Base-by-base conservation (phyloP, 2,329 filamentous ascomycete species). In the Alternaria tenuissima region DNA sequence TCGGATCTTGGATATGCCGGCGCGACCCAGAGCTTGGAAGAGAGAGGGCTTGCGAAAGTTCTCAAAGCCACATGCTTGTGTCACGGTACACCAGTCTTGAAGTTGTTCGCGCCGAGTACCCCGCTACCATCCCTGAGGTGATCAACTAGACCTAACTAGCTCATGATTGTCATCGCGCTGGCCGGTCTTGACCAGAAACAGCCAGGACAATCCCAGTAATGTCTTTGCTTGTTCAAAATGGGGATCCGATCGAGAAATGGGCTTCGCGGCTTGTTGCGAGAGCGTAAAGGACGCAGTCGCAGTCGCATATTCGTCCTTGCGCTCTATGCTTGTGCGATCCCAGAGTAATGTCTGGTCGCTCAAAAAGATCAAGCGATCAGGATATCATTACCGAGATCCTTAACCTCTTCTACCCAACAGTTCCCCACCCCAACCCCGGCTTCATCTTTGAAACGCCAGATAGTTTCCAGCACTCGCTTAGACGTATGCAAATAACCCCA, bases 401-500 rank as follows among this genome's bases (percentile, higher is more conserved):
- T 74, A 5, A 78, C 71, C 36, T 77, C 72, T 34, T 69, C 68
- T 1, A 78, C 71, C 76, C 76, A 78, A 48, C 73, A 77, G 30
- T 71, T 75, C 12, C 70, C 72, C 7, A 62, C 59, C 11, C 66
- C 69, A 16, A 55, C 55, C 1, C 30, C 65, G 28, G 62, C 67
- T 57, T 62, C 61, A 41, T 75, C 75, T 42, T 76, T 73, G 32
- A 65, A 69, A 5, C 57, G 64, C 78, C 78, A 80, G 7, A 79
- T 78, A 1, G 64, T 64, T 52, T 76, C 70, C 48, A 80, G 49
- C 1, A 78, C 72, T 18, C 71, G 68, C 52, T 78, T 74, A 0
- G 75, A 74, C 1, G 73, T 77, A n/a, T 68, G 68, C 11, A 79
- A 59, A 41, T 78, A 78, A 0, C 77, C 77, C 77, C 77, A 80